Evolutionary conservation across 2,329 filamentous ascomycete species (phyloP).

Genomic region (Colletotrichum neosansevieriae): DNA sequence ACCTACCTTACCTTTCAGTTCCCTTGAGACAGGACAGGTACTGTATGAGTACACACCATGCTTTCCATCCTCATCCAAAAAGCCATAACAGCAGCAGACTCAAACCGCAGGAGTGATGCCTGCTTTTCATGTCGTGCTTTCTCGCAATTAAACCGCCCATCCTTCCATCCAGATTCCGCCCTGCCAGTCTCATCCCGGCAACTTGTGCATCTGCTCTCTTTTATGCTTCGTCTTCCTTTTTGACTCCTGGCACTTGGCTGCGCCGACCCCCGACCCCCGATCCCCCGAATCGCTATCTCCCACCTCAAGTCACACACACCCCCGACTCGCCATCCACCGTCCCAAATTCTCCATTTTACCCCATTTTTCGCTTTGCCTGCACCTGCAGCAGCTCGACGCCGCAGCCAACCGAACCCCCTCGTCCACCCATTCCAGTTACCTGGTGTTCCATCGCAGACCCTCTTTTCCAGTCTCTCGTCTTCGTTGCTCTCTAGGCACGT

Average conservation of each 20-base stretch:
- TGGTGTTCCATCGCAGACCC: constrained; percentile 36
- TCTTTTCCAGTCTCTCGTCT: constrained; percentile 32
- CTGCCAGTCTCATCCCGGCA: constrained; percentile 16
- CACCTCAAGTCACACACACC: no score
- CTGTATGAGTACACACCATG: neutral
- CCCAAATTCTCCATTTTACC: constrained; percentile 35
- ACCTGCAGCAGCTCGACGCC: constrained; percentile 11
- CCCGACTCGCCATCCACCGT: constrained; percentile 15
- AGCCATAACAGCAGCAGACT: neutral
- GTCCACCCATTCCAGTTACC: constrained; percentile 31
- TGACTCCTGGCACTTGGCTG: neutral
- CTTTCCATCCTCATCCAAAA: neutral
- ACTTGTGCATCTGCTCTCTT: neutral
- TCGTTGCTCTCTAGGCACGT: constrained; percentile 25
- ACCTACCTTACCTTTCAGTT: no score
- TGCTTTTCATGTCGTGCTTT: neutral
- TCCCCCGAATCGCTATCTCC: neutral
- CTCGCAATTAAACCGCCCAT: neutral
- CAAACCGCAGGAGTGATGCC: neutral
- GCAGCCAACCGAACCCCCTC: neutral
- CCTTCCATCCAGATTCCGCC: constrained; percentile 5
- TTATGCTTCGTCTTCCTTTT: constrained; percentile 6
- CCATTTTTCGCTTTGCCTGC: constrained; percentile 24
- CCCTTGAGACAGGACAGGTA: neutral
- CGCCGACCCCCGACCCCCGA: constrained; percentile 20